Evolutionary conservation across 2,329 filamentous ascomycete genomes (phyloP).

Genomic region (Alternaria alternata): DNA sequence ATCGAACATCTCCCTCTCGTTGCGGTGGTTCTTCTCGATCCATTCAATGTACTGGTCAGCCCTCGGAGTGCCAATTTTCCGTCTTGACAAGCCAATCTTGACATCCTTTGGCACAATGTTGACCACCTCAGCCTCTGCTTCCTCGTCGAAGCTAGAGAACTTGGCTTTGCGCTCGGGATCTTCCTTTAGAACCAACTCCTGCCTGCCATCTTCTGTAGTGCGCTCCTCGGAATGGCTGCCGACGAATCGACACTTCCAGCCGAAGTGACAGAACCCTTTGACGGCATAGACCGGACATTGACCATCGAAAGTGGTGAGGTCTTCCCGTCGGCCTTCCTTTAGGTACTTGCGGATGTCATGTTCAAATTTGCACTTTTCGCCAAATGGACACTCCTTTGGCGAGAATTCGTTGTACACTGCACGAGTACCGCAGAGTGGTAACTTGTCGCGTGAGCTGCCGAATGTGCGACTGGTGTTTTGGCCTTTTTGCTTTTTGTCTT

Average conservation of each 20-base stretch:
- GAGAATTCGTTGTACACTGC: constrained; percentile 81
- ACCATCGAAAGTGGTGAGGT: constrained; percentile 78
- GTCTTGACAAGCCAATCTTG: constrained; percentile 79
- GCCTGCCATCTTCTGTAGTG: constrained; percentile 78
- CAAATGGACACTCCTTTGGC: constrained; percentile 76
- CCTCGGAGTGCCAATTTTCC: constrained; percentile 73
- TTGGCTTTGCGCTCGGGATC: constrained; percentile 59
- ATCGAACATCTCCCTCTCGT: constrained; percentile 45
- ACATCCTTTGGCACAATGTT: constrained; percentile 75
- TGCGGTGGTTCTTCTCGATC: constrained; percentile 71
- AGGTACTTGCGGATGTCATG: constrained; percentile 90
- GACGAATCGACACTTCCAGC: constrained; percentile 95
- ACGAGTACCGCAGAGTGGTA: constrained; percentile 79
- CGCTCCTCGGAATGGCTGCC: constrained; percentile 85
- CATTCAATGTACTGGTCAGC: constrained; percentile 80
- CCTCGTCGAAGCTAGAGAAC: constrained; percentile 52
- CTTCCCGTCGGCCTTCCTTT: constrained; percentile 78
- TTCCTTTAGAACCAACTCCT: constrained; percentile 78
- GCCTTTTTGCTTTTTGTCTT: constrained; percentile 71
- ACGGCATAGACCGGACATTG: constrained; percentile 83
- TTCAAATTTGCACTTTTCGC: constrained; percentile 79
- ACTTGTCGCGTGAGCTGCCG: constrained; percentile 78
- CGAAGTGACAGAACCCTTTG: constrained; percentile 78
- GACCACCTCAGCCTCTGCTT: constrained; percentile 68
- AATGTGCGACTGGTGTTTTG: constrained; percentile 88